A percentile compares a stretch with the other conserved stretches of the same genome.
These are phyloP conservation scores for Fusarium sp. DNA, from an alignment of 2,329 filamentous ascomycete species.

Conservation along the genomic window DNA sequence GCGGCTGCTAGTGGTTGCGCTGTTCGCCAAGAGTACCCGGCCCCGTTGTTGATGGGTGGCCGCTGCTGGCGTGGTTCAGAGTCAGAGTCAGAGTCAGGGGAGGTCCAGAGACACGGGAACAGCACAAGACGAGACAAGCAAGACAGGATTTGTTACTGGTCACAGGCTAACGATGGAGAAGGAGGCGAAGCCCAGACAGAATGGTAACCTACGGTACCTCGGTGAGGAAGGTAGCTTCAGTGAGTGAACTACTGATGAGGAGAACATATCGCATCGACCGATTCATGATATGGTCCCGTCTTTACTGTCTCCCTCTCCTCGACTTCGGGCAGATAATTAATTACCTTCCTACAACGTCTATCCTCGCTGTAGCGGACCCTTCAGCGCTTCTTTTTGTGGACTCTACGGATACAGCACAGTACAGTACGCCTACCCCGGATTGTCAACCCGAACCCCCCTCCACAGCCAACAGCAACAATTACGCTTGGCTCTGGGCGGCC, in stretches of 20 bases:
- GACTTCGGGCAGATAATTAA: background rate
- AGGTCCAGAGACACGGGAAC: conserved; percentile 22
- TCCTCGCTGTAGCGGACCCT: conserved; percentile 35
- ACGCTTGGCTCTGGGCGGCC: conserved; percentile 28
- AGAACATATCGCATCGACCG: background rate
- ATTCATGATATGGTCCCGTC: background rate
- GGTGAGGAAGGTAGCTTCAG: background rate
- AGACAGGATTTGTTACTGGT: background rate
- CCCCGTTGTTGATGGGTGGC: conserved; percentile 30
- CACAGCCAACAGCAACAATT: conserved; percentile 37
- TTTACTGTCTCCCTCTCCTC: background rate
- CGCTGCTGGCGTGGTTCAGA: conserved; percentile 19
- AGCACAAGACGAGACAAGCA: conserved; percentile 4
- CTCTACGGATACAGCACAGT: background rate
- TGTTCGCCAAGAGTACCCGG: conserved; percentile 21
- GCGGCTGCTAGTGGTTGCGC: conserved; percentile 32
- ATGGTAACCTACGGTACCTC: conserved; percentile 1
- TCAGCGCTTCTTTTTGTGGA: conserved; percentile 34
- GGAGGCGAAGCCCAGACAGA: conserved; percentile 24
- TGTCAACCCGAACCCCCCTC: conserved; percentile 33
- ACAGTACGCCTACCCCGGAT: conserved; percentile 43
- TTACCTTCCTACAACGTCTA: background rate
- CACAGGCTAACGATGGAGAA: conserved; percentile 11
- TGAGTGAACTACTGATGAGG: conserved; percentile 2
- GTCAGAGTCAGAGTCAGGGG: conserved; percentile 17